Conservation (phyloP, 2,329 filamentous ascomycete genomes). For the Huntiella decipiens region DNA sequence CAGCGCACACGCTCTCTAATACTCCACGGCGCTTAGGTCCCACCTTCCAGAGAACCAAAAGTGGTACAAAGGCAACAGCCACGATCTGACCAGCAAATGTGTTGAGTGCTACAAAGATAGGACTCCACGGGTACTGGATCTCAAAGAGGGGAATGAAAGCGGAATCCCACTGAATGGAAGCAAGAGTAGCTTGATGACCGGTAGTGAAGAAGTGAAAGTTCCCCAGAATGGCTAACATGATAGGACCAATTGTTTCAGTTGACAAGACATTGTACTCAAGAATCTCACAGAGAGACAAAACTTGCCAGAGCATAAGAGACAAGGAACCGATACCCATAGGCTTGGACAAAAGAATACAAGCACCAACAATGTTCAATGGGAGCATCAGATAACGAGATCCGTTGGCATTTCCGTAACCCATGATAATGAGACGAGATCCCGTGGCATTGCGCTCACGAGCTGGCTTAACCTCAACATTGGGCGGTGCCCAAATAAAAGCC, state of each 20-base stretch:
- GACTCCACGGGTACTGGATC: conserved; percentile 78
- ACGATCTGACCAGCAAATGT: conserved; percentile 80
- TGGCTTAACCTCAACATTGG: conserved; percentile 56
- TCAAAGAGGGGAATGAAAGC: conserved; percentile 76
- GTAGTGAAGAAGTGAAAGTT: conserved; percentile 97
- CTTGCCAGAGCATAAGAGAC: conserved; percentile 68
- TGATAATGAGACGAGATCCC: conserved; percentile 48
- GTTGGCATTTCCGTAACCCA: conserved; percentile 86
- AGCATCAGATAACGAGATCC: conserved; percentile 79
- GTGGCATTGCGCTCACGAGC: conserved; percentile 22
- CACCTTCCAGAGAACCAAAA: conserved; percentile 77
- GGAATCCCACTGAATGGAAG: conserved; percentile 86
- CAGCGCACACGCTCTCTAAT: conserved; percentile 50
- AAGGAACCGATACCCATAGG: conserved; percentile 84
- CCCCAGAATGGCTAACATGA: conserved; percentile 72
- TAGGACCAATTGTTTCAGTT: conserved; percentile 57
- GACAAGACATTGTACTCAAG: conserved; percentile 42
- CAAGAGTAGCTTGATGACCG: conserved; percentile 75
- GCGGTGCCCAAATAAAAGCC: conserved; percentile 71
- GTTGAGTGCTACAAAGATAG: conserved; percentile 64
- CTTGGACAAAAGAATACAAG: conserved; percentile 67
- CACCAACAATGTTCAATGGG: conserved; percentile 57
- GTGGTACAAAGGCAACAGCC: conserved; percentile 58
- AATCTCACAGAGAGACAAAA: conserved; percentile 56
- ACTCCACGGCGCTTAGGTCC: conserved; percentile 52